Percentiles rank a stretch among this genome's conserved stretches.
phyloP scores from a whole-genome alignment of 2,329 filamentous ascomycete genomes.

The Mycogone perniciosa region DNA sequence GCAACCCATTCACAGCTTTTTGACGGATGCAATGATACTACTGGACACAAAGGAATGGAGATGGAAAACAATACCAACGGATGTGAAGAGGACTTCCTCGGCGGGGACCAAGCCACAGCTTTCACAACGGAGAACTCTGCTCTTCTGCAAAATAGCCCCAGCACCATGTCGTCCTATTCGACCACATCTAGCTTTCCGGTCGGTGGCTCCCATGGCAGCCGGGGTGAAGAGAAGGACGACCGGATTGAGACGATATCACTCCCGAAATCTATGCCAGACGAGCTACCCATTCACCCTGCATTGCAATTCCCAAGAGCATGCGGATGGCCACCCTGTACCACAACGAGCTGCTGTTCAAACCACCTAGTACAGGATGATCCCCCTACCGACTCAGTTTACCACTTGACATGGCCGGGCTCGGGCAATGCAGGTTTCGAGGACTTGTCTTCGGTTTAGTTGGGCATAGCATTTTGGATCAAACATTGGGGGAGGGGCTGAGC shows the following conservation, averaged over 20 bases:
- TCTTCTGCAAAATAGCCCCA: not conserved
- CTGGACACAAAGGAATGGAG: not conserved
- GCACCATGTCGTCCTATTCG: not conserved
- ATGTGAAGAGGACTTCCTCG: not conserved
- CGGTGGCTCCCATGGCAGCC: not conserved
- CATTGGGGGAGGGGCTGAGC: too few relatives aligned
- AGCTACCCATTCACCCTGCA: not conserved
- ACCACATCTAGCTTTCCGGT: not conserved
- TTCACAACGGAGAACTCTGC: not conserved
- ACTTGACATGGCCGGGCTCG: not conserved
- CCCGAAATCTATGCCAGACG: not conserved
- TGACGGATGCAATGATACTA: not conserved
- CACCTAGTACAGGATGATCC: not conserved
- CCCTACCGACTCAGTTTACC: not conserved
- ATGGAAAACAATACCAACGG: not conserved
- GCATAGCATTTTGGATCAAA: not conserved
- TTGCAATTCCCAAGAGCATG: not conserved
- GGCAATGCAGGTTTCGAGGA: not conserved
- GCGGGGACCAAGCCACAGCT: not conserved
- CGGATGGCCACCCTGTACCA: not conserved
- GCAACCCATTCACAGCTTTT: not conserved
- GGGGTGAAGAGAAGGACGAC: not conserved
- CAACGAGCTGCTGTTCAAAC: not conserved
- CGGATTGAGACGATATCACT: not conserved
- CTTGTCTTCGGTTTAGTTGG: not conserved